Evolutionary conservation across 2,329 filamentous ascomycete genomes (phyloP).

Genomic region (Colletotrichum australisinense): DNA sequence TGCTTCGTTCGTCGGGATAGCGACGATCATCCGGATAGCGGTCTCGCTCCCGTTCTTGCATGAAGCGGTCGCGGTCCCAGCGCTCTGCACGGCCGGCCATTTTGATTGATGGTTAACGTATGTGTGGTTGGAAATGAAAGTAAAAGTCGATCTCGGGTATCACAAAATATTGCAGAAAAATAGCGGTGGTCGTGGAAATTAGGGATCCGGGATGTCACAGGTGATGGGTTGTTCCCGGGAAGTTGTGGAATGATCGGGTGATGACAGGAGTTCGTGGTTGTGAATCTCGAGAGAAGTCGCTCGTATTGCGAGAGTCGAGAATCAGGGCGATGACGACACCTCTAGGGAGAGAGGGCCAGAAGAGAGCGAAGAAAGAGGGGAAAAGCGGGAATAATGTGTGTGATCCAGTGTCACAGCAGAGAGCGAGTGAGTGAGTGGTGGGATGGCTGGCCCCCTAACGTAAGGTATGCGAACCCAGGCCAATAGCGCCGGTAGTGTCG

Average conservation of each 20-base stretch:
- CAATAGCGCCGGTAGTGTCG: constrained; percentile 33
- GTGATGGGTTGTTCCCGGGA: neutral
- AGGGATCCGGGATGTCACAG: neutral
- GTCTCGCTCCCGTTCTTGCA: constrained; percentile 53
- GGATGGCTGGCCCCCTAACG: constrained; percentile 20
- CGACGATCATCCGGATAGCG: constrained; percentile 64
- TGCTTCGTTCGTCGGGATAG: constrained; percentile 57
- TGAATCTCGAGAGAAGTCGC: constrained; percentile 4
- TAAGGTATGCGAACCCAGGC: constrained; percentile 6
- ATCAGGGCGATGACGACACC: constrained; percentile 34
- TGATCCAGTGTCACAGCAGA: neutral
- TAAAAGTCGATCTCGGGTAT: constrained; percentile 19
- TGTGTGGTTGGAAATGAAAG: neutral
- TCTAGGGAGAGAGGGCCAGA: neutral
- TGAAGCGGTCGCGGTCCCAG: constrained; percentile 69
- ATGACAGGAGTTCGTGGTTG: constrained; percentile 19
- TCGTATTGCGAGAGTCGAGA: constrained; percentile 26
- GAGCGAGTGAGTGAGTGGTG: neutral
- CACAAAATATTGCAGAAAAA: constrained; percentile 10
- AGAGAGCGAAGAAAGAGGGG: constrained; percentile 25
- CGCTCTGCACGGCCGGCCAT: constrained; percentile 51
- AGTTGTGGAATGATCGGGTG: constrained; percentile 26
- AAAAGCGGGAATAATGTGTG: constrained; percentile 24
- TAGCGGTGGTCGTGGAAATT: neutral
- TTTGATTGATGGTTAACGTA: constrained; percentile 15